These are phyloP conservation scores for Blastobotrys parvus DNA, from an alignment of 805 yeast genomes.

Conservation along the genomic window DNA sequence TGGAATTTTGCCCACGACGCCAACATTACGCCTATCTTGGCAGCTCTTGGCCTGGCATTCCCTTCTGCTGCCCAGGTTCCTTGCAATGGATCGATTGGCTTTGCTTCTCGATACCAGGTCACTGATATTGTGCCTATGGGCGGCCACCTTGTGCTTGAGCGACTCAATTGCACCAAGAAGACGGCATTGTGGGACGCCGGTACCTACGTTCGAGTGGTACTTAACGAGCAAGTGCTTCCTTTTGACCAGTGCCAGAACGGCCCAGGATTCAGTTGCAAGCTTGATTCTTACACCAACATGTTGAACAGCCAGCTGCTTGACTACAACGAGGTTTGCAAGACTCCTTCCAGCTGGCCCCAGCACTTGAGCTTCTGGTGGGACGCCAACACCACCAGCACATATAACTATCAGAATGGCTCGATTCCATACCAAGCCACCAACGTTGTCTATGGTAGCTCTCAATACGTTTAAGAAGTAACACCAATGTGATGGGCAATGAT, in stretches of 20 bases:
- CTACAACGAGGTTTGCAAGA: slow-evolving; percentile 9
- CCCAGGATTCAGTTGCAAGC: slow-evolving; percentile 42
- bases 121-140: slow-evolving; percentile 52
- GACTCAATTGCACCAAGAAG: slow-evolving; percentile 32
- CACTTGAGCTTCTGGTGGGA: not conserved
- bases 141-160: slow-evolving; percentile 43
- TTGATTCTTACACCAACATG: slow-evolving; percentile 22
- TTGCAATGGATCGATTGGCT: slow-evolving; percentile 34
- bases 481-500: no score
- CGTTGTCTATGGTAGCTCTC: no score
- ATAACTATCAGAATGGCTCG: not conserved
- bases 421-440: not conserved
- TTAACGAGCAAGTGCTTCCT: slow-evolving; percentile 49
- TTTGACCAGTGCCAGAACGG: slow-evolving; percentile 41
- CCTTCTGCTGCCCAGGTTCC: slow-evolving; percentile 36
- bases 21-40: slow-evolving; percentile 41
- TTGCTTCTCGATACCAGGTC: slow-evolving; percentile 40
- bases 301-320: slow-evolving; percentile 7
- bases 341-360: not conserved
- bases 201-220: slow-evolving; percentile 40
- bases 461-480: no score
- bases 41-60: slow-evolving; percentile 39
- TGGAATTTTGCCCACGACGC: slow-evolving; percentile 49
- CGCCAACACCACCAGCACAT: not conserved
- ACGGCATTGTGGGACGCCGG: not conserved